A percentile compares a stretch with the other conserved stretches of the same genome.
phyloP scores from a whole-genome alignment of 2,329 filamentous ascomycete species.

The Fusarium buharicum region DNA sequence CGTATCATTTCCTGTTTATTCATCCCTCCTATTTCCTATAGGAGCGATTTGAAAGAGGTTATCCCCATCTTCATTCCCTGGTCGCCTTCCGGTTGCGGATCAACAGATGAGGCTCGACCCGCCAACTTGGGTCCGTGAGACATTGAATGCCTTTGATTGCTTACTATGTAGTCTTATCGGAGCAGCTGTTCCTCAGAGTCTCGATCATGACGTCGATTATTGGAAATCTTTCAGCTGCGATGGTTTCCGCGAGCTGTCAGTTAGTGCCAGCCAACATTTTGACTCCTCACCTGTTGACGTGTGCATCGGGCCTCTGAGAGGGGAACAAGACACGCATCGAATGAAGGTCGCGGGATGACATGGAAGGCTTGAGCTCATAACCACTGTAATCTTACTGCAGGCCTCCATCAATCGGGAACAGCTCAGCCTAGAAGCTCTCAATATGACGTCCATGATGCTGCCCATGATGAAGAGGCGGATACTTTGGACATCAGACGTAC shows the following conservation, averaged over 20 bases:
- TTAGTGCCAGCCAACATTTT: background rate
- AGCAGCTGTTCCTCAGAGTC: conserved; percentile 7
- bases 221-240: conserved; percentile 24
- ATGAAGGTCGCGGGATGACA: conserved; percentile 39
- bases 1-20: conserved; percentile 23
- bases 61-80: conserved; percentile 6
- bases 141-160: conserved; percentile 5
- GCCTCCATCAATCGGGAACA: background rate
- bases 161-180: background rate
- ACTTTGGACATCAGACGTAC: background rate
- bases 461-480: conserved; percentile 21
- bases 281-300: conserved; percentile 24
- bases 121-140: conserved; percentile 17
- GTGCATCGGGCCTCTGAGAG: conserved; percentile 5
- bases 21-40: conserved; percentile 8
- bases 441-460: conserved; percentile 34
- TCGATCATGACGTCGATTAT: conserved; percentile 22
- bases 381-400: background rate
- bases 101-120: conserved; percentile 17
- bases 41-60: conserved; percentile 12
- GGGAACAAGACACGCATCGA: conserved; percentile 13
- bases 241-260: background rate
- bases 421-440: conserved; percentile 1
- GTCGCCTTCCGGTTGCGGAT: conserved; percentile 22
- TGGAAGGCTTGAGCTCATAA: conserved; percentile 32